Conservation (phyloP, 1,139 yeast species). For the Candida sanyaensis region DNA sequence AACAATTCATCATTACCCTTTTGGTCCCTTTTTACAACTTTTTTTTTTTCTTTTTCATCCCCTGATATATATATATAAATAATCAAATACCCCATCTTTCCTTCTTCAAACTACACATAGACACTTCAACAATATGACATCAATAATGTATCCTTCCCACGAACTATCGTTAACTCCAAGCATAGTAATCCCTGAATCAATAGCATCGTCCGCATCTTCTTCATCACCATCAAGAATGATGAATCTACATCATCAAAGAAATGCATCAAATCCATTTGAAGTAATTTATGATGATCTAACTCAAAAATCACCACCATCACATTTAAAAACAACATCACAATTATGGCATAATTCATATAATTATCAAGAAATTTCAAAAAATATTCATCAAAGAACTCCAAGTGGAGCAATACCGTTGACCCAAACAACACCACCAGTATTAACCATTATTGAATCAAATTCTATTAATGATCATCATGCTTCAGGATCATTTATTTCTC, state of each 20-base stretch:
- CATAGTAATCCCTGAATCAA: neutral
- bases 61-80: too few relatives aligned
- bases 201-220: neutral
- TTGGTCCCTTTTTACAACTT: too few relatives aligned
- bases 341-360: conserved; percentile 10
- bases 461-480: conserved; percentile 9
- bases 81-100: neutral
- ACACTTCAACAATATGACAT: neutral
- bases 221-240: neutral
- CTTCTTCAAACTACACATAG: neutral
- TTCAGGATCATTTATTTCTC: conserved; percentile 32
- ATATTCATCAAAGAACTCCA: conserved; percentile 7
- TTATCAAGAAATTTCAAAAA: conserved; percentile 9
- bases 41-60: too few relatives aligned
- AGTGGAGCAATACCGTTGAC: conserved; percentile 1
- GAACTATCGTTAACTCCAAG: neutral
- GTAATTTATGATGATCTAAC: conserved; percentile 16
- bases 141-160: neutral
- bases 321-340: conserved; percentile 3
- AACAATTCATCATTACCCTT: too few relatives aligned
- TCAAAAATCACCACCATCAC: neutral
- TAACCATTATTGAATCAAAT: conserved; percentile 30
- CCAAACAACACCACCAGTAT: conserved; percentile 20
- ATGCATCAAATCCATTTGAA: conserved; percentile 24
- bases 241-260: conserved; percentile 12